Conservation (phyloP, 805 yeast genomes). For the Saturnispora hagleri region DNA sequence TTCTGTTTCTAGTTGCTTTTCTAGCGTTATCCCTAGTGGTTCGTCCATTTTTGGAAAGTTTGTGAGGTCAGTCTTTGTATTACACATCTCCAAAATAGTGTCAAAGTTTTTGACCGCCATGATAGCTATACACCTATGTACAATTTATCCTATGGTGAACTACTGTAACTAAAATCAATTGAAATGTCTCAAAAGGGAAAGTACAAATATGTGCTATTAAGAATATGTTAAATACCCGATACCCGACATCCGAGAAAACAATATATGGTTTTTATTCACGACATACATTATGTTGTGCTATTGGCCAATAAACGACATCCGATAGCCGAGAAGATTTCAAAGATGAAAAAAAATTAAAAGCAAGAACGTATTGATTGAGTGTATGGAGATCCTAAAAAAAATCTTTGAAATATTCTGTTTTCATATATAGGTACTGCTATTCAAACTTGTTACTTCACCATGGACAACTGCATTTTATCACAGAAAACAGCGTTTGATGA, state of each 20-base stretch:
- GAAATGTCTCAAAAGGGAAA: conserved; percentile 2
- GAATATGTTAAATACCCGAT: background rate
- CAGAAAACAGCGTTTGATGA: conserved; percentile 5
- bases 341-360: no score
- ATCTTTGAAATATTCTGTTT: background rate
- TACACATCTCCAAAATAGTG: conserved; percentile 18
- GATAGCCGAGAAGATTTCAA: background rate
- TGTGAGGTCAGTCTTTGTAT: background rate
- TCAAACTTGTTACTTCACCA: background rate
- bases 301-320: background rate
- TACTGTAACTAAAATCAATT: background rate
- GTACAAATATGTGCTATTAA: background rate
- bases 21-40: conserved; percentile 28
- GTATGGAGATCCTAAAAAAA: no score
- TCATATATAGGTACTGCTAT: background rate
- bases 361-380: no score
- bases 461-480: conserved; percentile 1
- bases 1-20: conserved; percentile 34
- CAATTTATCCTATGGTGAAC: background rate
- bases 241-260: background rate
- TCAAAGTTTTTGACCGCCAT: conserved; percentile 13
- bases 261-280: no score
- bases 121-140: background rate
- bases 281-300: no score
- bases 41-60: conserved; percentile 12